Conservation (phyloP, 345 rosid species). For the Passiflora organensis region DNA sequence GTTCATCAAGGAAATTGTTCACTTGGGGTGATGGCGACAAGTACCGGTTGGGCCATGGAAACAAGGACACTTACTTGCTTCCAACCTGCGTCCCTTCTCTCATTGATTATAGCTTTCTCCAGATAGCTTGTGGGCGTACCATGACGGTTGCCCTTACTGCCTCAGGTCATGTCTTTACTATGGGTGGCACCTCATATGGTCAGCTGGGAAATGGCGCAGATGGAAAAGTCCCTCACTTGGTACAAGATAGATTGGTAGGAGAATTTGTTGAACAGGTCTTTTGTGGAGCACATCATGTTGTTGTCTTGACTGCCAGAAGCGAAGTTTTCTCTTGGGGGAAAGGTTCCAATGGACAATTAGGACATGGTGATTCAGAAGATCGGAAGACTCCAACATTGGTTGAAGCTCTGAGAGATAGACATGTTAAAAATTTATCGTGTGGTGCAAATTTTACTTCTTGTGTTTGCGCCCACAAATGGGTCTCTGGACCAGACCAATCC, state of each 20-base stretch:
- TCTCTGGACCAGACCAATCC: constrained; percentile 89
- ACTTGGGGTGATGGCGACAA: constrained; percentile 98
- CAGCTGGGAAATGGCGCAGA: constrained; percentile 68
- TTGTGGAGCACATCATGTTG: constrained; percentile 86
- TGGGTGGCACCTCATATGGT: constrained; percentile 75
- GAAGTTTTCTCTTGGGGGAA: constrained; percentile 96
- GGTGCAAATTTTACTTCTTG: constrained; percentile 89
- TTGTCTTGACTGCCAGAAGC: constrained; percentile 79
- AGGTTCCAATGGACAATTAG: constrained; percentile 84
- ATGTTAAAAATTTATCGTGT: constrained; percentile 86
- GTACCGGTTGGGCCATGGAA: constrained; percentile 86
- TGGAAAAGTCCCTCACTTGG: constrained; percentile 71
- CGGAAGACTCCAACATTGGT: constrained; percentile 67
- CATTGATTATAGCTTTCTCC: constrained; percentile 87
- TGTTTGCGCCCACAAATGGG: constrained; percentile 95
- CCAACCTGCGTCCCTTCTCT: constrained; percentile 85
- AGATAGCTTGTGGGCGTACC: constrained; percentile 77
- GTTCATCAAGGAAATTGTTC: constrained; percentile 67
- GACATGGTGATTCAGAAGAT: constrained; percentile 85
- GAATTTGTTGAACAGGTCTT: constrained; percentile 93
- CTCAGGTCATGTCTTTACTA: constrained; percentile 87
- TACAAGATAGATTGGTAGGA: constrained; percentile 81
- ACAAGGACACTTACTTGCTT: constrained; percentile 68
- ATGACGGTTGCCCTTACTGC: constrained; percentile 87
- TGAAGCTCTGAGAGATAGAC: constrained; percentile 74